phyloP scores from a whole-genome alignment of 768 basidiomycete species.

The Xerocomellus dryophilus region DNA sequence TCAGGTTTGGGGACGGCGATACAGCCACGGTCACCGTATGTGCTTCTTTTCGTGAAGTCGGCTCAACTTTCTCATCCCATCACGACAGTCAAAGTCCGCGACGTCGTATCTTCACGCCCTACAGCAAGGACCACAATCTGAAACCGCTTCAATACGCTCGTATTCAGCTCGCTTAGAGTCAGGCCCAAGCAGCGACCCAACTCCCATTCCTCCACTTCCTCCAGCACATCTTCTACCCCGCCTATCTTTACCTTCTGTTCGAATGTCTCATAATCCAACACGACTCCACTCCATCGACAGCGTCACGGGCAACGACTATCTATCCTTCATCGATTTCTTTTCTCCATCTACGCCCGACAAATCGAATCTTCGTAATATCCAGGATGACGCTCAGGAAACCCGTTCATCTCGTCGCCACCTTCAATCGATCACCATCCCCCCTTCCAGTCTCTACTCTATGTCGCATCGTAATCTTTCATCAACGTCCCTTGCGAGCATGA shows the following conservation, averaged over 20 bases:
- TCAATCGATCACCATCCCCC: conserved; percentile 19
- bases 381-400: background rate
- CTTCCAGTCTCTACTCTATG: conserved; percentile 19
- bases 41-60: conserved; percentile 1
- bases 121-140: background rate
- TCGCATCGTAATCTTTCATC: conserved; percentile 18
- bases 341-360: conserved; percentile 29
- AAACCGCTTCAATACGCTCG: conserved; percentile 22
- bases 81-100: conserved; percentile 15
- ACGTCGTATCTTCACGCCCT: conserved; percentile 18
- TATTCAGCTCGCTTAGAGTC: conserved; percentile 32
- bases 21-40: conserved; percentile 23
- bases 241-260: conserved; percentile 19
- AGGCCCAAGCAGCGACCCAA: conserved; percentile 26
- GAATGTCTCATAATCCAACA: conserved; percentile 20
- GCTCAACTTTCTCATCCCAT: conserved; percentile 12
- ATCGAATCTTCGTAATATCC: conserved; percentile 1
- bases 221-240: conserved; percentile 27
- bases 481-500: conserved; percentile 31
- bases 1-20: conserved; percentile 19
- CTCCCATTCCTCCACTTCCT: conserved; percentile 44
- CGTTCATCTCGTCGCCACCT: conserved; percentile 14
- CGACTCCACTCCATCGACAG: conserved; percentile 20
- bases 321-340: conserved; percentile 48
- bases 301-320: conserved; percentile 33